Evolutionary conservation across 1,284 basidiomycete genomes (phyloP), one percentile per base, ranked within the genome.

Genomic region (Austropuccinia psidii): DNA sequence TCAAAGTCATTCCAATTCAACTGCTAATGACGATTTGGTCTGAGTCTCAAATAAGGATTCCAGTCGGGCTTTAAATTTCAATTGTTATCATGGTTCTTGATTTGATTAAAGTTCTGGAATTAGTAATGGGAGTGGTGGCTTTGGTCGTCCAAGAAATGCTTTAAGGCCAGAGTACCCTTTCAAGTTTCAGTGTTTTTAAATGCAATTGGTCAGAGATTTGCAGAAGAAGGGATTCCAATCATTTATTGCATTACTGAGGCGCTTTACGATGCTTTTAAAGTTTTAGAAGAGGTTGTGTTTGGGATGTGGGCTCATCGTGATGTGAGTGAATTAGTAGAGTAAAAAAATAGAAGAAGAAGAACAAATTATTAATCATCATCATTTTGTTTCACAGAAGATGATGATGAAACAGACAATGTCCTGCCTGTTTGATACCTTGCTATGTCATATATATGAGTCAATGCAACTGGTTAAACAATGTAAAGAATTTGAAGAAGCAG

Each of bases 211-310:
- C 86, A 88, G 65, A 89, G 93, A 79, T 97, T 90, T 79, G 91
- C 94, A 82, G 85, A 90, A 31, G 90, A 91, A 77, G 88, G 94
- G 77, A 90, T 97, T 6, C 95, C 95, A 3, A 83, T 95, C 24
- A 73, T 77, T 77, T 94, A 96, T 78, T 98, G 95, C 81, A 87
- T 98, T 62, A 89, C 89, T 0, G 94, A 98, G 80, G 93, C 92
- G 17, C 82, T 96, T 55, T 85, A 87, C 64, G 86, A 87, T 61
- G 85, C 95, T 17, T 83, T 84, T 39, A 89, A 89, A 78, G 85
- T 88, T 2, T 84, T 89, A 77, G 83, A 85, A 45, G 90, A 93
- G 76, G 84, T 85, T 45, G 75, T 77, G 29, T 77, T 79, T 45
- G 68, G 76, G 85, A 87, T 57, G 50, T 98, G 95, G 95, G 86